phyloP scores from a whole-genome alignment of 2,329 filamentous ascomycete genomes.

The Pseudopyrenochaeta lycopersici region DNA sequence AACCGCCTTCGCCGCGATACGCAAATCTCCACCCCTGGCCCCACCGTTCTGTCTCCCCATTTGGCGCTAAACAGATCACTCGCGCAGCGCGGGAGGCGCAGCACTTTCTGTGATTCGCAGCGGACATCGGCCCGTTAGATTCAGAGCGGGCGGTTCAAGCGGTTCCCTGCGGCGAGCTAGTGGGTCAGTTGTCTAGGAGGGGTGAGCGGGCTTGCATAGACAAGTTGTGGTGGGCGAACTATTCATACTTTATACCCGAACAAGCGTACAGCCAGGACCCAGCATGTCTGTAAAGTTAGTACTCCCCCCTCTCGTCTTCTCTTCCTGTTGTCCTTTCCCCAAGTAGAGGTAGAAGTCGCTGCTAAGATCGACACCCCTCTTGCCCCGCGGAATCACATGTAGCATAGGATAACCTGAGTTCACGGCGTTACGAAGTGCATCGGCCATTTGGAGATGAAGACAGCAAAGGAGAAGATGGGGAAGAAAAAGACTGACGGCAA shows the following conservation, averaged over 20 bases:
- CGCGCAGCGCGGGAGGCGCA: constrained; percentile 28
- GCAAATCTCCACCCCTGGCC: constrained; percentile 14
- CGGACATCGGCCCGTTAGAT: constrained; percentile 26
- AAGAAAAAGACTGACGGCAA: constrained; percentile 45
- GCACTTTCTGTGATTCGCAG: constrained; percentile 29
- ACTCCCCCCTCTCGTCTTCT: constrained; percentile 14
- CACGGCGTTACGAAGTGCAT: background rate
- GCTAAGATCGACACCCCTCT: constrained; percentile 9
- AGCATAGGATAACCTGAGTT: constrained; percentile 7
- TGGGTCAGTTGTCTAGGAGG: constrained; percentile 4
- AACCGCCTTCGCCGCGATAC: constrained; percentile 30
- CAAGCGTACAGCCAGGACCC: constrained; percentile 26
- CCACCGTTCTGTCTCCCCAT: constrained; percentile 27
- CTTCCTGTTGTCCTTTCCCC: background rate
- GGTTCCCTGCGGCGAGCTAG: constrained; percentile 22
- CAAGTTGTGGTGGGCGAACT: constrained; percentile 23
- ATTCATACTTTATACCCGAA: constrained; percentile 30
- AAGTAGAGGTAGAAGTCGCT: constrained; percentile 3
- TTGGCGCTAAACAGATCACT: constrained; percentile 29
- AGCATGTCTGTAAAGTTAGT: constrained; percentile 54
- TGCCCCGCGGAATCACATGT: constrained; percentile 13
- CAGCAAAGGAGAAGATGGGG: constrained; percentile 23
- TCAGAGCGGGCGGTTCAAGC: constrained; percentile 28
- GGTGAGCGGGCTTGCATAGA: constrained; percentile 31
- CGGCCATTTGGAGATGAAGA: constrained; percentile 7